Base-by-base conservation (phyloP, 805 yeast species). In the Sugiyamaella lignohabitans region DNA sequence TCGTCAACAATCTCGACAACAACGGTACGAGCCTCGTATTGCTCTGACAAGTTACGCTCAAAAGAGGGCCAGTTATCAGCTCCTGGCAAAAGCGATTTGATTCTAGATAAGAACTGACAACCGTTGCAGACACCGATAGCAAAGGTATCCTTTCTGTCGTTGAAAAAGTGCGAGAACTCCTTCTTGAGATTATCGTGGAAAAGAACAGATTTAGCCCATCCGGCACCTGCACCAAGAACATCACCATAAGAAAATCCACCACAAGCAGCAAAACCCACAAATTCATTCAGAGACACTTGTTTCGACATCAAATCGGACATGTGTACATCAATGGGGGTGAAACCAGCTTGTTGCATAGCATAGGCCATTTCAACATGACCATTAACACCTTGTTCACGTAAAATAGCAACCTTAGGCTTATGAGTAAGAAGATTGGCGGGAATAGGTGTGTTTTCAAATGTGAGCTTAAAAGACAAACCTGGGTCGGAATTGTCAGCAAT, bases 211-310 rank as follows among this genome's bases (percentile, higher is more conserved):
- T 87, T 88, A 49, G 98, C 98, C 98, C 98, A 93, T 49, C 98
- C 98, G 45, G 91, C 84, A 63, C 96, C 98, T 30, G 98, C 98
- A 57, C 98, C 98, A 50, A 93, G 73, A 42, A 93, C 98, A 68
- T 93, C 98, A 74, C 98, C 98, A 62, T 89, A 93, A 1, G 97
- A 87, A 74, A 93, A 93, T 14, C 98, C 98, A 68, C 98, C 98
- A 70, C 98, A 94, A 2, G 98, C 98, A 38, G 97, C 98, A 41
- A 93, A 59, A 52, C 98, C 98, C 42, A 82, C 87, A 66, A 93
- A 93, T 39, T 79, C 83, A 59, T 79, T 82, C 54, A 93, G 73
- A 17, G 80, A 65, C 30, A 84, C 84, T 58, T 72, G 75, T 38
- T 95, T 95, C 34, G 75, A 69, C 52, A 89, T 69, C 49, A 93